phyloP scores from a whole-genome alignment of 345 rosid species.

The Draba incana region DNA sequence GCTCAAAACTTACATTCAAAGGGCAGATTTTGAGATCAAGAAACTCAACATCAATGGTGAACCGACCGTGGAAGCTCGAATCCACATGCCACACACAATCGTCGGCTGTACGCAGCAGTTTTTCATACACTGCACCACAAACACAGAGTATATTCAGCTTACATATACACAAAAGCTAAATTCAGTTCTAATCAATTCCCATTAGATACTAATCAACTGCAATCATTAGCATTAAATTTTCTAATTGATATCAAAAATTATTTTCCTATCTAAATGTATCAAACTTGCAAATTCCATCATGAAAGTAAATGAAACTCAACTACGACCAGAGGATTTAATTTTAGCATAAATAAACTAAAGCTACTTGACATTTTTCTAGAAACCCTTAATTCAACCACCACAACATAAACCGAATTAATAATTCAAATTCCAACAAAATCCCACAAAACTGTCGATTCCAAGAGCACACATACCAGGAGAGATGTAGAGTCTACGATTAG shows the following conservation, averaged over 20 bases:
- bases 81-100: slow-evolving; percentile 91
- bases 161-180: not conserved
- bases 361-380: not conserved
- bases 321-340: not conserved
- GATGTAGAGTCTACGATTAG: slow-evolving; percentile 54
- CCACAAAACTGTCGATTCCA: not conserved
- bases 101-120: slow-evolving; percentile 65
- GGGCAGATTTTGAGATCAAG: slow-evolving; percentile 80
- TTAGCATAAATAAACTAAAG: not conserved
- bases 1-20: slow-evolving; percentile 54
- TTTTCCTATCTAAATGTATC: not conserved
- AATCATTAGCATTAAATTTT: not conserved
- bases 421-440: not conserved
- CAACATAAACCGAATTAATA: not conserved
- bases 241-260: not conserved
- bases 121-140: slow-evolving; percentile 66
- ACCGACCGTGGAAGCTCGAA: slow-evolving; percentile 63
- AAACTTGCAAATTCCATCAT: not conserved
- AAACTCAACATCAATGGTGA: slow-evolving; percentile 89
- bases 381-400: not conserved
- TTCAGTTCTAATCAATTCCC: not conserved
- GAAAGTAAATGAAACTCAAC: not conserved
- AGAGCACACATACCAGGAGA: slow-evolving; percentile 49
- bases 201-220: not conserved
- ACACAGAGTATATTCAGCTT: not conserved